Conservation (phyloP, 306 rosid genomes). For the Phaseolus lunatus region DNA sequence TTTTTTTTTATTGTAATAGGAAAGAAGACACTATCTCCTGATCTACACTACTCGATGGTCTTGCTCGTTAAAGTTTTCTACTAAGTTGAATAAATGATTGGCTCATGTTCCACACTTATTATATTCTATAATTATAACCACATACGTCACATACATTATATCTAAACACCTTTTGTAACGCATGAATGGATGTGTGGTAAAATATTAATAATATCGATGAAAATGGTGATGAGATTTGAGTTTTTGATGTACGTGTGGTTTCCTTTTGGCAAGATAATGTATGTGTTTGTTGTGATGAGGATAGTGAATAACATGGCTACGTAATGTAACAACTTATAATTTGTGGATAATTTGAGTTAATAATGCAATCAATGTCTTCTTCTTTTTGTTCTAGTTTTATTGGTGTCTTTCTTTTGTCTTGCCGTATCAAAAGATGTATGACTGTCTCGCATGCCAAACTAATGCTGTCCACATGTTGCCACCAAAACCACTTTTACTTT, state of each 20-base stretch:
- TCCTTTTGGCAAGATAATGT: background rate
- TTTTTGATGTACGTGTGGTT: conserved; percentile 3
- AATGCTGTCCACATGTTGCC: conserved; percentile 44
- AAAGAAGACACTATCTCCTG: too few species aligned
- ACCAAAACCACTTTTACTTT: conserved; percentile 15
- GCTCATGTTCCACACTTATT: conserved; percentile 45
- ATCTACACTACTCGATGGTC: conserved; percentile 44
- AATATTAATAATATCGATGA: background rate
- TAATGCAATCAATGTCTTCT: conserved; percentile 50
- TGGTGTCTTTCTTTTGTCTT: conserved; percentile 54
- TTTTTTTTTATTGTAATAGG: too few species aligned
- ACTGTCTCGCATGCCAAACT: conserved; percentile 40
- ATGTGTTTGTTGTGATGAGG: background rate
- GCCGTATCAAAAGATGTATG: conserved; percentile 35
- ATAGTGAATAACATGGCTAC: conserved; percentile 2
- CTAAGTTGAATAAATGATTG: conserved; percentile 51
- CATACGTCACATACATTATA: background rate
- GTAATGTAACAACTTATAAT: background rate
- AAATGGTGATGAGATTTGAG: background rate
- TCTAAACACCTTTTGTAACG: background rate
- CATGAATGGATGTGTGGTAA: background rate
- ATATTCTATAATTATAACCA: background rate
- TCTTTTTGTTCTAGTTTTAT: conserved; percentile 42
- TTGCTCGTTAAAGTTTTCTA: conserved; percentile 32
- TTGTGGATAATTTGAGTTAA: conserved; percentile 39